phyloP scores from a whole-genome alignment of 129 eudicot species.

The Arctium minus region DNA sequence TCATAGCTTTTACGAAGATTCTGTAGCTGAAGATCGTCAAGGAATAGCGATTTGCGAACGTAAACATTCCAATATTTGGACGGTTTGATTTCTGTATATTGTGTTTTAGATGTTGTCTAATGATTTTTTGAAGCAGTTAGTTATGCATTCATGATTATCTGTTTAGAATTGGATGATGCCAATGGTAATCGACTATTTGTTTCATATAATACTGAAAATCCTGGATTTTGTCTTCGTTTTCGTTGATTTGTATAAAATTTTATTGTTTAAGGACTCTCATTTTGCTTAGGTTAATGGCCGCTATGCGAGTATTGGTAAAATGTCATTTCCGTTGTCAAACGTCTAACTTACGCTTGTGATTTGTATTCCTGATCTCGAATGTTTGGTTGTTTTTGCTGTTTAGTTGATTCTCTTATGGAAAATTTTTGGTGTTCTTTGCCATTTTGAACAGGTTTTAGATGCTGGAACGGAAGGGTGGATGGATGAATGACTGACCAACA shows the following conservation, averaged over 20 bases:
- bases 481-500: constrained; percentile 19
- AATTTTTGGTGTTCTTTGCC: neutral
- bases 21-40: neutral
- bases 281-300: constrained; percentile 3
- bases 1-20: neutral
- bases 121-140: neutral
- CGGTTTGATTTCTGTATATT: neutral
- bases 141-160: neutral
- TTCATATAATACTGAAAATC: neutral
- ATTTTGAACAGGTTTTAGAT: constrained; percentile 6
- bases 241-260: neutral
- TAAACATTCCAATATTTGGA: neutral
- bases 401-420: neutral
- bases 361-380: neutral
- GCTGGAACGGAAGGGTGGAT: neutral
- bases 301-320: neutral
- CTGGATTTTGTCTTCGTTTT: neutral
- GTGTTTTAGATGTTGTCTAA: neutral
- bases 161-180: neutral
- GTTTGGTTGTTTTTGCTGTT: neutral
- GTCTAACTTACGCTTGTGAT: neutral
- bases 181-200: neutral
- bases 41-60: neutral
- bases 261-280: neutral
- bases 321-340: neutral